Evolutionary conservation across 2,329 filamentous ascomycete genomes (phyloP), one percentile per base, ranked within the genome.

Genomic region (Tolypocladium tropicale): DNA sequence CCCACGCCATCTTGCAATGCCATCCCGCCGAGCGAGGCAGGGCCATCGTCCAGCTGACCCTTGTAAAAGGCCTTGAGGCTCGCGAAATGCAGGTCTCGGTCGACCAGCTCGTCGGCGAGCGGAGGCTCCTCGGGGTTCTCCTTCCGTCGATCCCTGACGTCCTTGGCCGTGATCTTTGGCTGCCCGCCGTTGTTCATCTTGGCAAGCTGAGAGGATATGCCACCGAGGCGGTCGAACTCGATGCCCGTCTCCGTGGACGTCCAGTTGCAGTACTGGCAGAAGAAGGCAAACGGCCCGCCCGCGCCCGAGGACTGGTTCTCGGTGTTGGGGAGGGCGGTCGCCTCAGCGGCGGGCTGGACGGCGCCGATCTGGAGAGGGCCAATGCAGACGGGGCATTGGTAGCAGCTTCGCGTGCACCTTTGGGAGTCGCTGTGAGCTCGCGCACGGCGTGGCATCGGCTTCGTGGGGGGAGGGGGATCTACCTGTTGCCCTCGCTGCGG

Each of bases 231-330:
- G 65, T 93, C 90, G 67, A 99, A 95, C 64, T 89, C 84, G 70
- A 99, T 86, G 39, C 88, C 90, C 46, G 95, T 89, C 67, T 99
- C 94, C 54, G 87, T 80, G 1, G 91, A 93, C 60, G 84, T 90
- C 94, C 94, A 99, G 70, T 89, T 85, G 75, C 94, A 99, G 72
- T 95, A 95, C 53, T 85, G 84, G 75, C 94, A 99, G 39, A 86
- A 83, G 46, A 99, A 78, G 36, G 93, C 84, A 72, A 86, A 96
- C 0, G 88, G 85, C 2, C 74, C 76, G 33, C 74, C 65, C 57
- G 67, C 70, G 33, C 63, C 48, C 39, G 61, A 59, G 33, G 66
- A 16, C 53, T 65, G 60, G 52, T 60, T 57, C 43, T 78, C 78
- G n/a, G 76, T 67, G 16, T 70, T 69, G 6, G 77, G 70, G 41